phyloP scores from a whole-genome alignment of 257 asterid genomes.

The Haberlea rhodopensis region DNA sequence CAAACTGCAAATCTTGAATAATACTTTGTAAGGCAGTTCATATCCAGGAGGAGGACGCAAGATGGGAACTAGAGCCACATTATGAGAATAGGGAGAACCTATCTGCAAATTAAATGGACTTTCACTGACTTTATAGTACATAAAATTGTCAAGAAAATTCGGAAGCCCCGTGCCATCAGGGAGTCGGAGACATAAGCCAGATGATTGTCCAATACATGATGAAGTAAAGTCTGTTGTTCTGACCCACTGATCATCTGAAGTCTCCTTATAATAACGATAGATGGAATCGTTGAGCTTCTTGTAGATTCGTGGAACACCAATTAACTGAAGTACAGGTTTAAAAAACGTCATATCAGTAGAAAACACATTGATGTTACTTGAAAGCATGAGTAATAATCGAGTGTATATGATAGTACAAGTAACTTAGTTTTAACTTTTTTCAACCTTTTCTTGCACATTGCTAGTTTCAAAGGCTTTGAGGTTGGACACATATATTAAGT shows the following conservation, averaged over 20 bases:
- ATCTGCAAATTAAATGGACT: conserved; percentile 34
- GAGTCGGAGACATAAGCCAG: conserved; percentile 73
- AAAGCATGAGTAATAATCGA: background rate
- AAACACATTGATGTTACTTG: background rate
- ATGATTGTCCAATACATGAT: conserved; percentile 71
- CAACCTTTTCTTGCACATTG: background rate
- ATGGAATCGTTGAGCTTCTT: conserved; percentile 39
- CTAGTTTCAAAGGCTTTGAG: background rate
- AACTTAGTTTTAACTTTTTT: background rate
- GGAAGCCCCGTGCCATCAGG: conserved; percentile 54
- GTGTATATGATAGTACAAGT: background rate
- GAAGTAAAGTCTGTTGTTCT: conserved; percentile 79
- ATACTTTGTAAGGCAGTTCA: conserved; percentile 50
- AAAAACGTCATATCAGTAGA: background rate
- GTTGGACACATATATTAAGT: background rate
- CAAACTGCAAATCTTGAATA: conserved; percentile 64
- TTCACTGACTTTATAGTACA: conserved; percentile 49
- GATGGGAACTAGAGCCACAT: conserved; percentile 65
- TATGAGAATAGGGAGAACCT: conserved; percentile 43
- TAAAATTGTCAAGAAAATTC: conserved; percentile 51
- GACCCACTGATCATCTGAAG: conserved; percentile 81
- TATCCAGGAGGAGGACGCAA: conserved; percentile 45
- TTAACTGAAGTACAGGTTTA: conserved; percentile 39
- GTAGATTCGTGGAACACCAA: conserved; percentile 80
- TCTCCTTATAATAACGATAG: conserved; percentile 36